Evolutionary conservation across 768 basidiomycete genomes (phyloP), one percentile per base, ranked within the genome.

Genomic region (Boletus pseudopeckii): DNA sequence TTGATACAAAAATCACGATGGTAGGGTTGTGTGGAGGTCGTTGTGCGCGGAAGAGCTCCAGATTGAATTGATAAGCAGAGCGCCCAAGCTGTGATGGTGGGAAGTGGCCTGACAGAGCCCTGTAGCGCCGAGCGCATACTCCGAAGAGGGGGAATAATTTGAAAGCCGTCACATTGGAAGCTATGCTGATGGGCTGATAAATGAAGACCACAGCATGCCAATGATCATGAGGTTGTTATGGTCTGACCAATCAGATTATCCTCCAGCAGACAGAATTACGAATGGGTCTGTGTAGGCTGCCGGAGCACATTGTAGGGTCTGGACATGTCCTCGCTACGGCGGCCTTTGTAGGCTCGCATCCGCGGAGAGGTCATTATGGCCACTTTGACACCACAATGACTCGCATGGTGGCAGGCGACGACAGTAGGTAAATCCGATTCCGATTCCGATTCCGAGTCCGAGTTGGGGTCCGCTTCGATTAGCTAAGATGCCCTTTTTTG

Each of bases 1-100:
- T 58, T 62, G 24, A 78, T 60, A 17, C 63, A 57, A 46, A 79
- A 61, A 40, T 77, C 76, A 24, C 13, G 38, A 55, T 10, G 6
- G 36, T n/a, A 18, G 22, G 4, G 7, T 18, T 32, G 30, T 32
- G 9, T 11, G 9, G 30, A 11, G 30, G 30, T 30, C 9, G 30
- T 30, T 10, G 30, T 10, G 8, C 30, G 10, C 3, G 10, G 30
- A 30, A 24, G 28, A 30, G 10, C 30, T 30, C 30, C 30, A 32
- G 10, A 32, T 32, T 32, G 30, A 11, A 9, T 32, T 32, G 30
- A 18, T 40, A 57, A 50, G 41, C 17, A 36, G 28, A 32, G 30
- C 30, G 30, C 30, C 30, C 10, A 32, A 28, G 28, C 28, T 28
- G 30, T 32, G 30, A 32, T 32, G 30, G 30, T 32, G 30, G 30